Percentiles rank a stretch among this genome's conserved stretches.
Evolutionary conservation across 23 red algal genomes (phyloP).

Genomic region (Gracilaria vermiculophylla): DNA sequence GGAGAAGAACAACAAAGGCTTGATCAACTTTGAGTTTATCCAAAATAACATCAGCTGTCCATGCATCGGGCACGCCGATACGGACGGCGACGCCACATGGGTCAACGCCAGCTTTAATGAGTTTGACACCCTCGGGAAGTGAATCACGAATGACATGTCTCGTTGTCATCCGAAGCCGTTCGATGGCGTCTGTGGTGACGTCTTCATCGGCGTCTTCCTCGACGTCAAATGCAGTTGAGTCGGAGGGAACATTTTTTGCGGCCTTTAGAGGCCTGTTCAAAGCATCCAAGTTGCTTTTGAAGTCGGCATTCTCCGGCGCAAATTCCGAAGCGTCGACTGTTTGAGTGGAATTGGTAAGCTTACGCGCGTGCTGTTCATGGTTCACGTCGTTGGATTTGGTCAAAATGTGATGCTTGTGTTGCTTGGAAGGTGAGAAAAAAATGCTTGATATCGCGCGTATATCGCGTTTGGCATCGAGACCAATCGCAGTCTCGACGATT

Average conservation of each 20-base stretch:
- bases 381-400: neutral
- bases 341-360: neutral
- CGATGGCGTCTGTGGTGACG: conserved; percentile 37
- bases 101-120: conserved; percentile 31
- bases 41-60: conserved; percentile 61
- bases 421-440: neutral
- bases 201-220: conserved; percentile 5
- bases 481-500: conserved; percentile 32
- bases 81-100: conserved; percentile 51
- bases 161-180: conserved; percentile 31
- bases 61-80: conserved; percentile 48
- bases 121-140: conserved; percentile 40
- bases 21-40: conserved; percentile 47
- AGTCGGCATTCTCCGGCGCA: neutral
- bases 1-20: conserved; percentile 50
- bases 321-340: neutral
- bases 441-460: neutral
- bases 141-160: conserved; percentile 21
- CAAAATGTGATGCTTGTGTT: neutral
- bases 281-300: neutral
- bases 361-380: neutral
- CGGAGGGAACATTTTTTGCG: neutral
- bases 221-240: neutral
- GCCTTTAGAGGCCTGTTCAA: neutral
- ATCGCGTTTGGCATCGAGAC: conserved; percentile 6